phyloP scores from a whole-genome alignment of 176 grass and related monocot genomes.

The Themeda triandra region DNA sequence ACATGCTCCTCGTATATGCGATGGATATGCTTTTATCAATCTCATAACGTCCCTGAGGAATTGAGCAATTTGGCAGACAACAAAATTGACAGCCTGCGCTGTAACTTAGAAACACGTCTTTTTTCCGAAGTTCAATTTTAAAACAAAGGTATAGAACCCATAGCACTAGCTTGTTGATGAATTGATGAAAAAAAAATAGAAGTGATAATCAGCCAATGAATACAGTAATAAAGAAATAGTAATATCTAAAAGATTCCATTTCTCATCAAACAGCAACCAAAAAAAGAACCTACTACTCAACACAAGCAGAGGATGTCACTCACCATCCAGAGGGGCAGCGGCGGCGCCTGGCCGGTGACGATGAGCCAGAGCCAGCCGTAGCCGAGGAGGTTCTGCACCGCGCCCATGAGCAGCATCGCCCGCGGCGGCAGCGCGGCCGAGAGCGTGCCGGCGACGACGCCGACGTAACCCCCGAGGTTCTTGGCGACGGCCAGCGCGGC shows the following conservation, averaged over 20 bases:
- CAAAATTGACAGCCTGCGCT: too few species aligned
- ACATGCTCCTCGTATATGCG: not conserved
- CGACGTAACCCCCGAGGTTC: constrained; percentile 75
- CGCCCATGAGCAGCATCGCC: constrained; percentile 69
- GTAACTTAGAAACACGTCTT: too few species aligned
- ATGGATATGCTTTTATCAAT: not conserved
- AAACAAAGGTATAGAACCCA: too few species aligned
- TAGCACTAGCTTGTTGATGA: not conserved
- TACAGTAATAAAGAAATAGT: not conserved
- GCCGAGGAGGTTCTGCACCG: constrained; percentile 56
- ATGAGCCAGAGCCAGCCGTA: constrained; percentile 88
- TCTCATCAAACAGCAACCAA: not conserved
- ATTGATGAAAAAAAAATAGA: not conserved
- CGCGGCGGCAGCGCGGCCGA: constrained; percentile 55
- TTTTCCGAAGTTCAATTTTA: too few species aligned
- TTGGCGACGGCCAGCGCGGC: constrained; percentile 72
- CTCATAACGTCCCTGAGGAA: not conserved
- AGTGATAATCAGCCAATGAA: not conserved
- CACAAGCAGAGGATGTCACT: not conserved
- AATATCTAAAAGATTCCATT: not conserved
- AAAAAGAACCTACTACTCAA: too few species aligned
- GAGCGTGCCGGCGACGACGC: constrained; percentile 63
- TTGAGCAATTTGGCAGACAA: too few species aligned
- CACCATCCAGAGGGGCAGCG: constrained; percentile 56
- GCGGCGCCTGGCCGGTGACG: constrained; percentile 42